Conservation (phyloP, 108 stramenopile species). For the Stephanodiscus minutulus region DNA sequence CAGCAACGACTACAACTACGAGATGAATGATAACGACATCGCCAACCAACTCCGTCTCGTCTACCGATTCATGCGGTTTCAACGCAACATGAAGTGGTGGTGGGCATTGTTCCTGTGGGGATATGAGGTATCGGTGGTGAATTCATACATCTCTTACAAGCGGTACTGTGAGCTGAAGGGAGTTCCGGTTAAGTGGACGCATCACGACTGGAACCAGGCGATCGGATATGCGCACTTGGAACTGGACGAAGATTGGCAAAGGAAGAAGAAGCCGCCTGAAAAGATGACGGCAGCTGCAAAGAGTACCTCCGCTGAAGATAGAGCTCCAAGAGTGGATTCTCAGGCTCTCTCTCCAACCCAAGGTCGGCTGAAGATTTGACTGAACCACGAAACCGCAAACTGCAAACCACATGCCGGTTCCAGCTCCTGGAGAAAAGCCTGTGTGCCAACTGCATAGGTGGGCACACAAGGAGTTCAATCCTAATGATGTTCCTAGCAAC, state of each 20-base stretch:
- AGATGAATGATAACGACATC: conserved; percentile 20
- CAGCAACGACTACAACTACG: not conserved
- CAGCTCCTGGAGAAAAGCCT: too few species aligned
- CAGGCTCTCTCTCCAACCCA: too few species aligned
- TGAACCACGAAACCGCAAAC: too few species aligned
- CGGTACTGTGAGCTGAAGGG: not conserved
- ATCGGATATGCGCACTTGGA: too few species aligned
- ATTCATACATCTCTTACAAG: not conserved
- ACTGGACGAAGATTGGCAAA: not conserved
- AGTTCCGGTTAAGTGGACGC: not conserved
- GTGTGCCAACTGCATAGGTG: too few species aligned
- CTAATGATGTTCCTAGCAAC: too few species aligned
- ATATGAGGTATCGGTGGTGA: conserved; percentile 2
- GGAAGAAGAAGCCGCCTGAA: not conserved
- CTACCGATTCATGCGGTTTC: conserved; percentile 19
- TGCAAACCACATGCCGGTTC: too few species aligned
- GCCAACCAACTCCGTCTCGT: conserved; percentile 14
- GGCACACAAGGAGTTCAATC: too few species aligned
- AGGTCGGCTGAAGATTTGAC: too few species aligned
- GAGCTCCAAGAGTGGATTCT: too few species aligned
- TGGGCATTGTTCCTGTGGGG: conserved; percentile 27
- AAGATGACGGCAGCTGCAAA: too few species aligned
- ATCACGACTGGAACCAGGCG: not conserved
- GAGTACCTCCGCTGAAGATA: too few species aligned
- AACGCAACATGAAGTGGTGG: conserved; percentile 21